Evolutionary conservation across 2,329 filamentous ascomycete species (phyloP), one percentile per base, ranked within the genome.

Genomic region (Penicillium thymicola): DNA sequence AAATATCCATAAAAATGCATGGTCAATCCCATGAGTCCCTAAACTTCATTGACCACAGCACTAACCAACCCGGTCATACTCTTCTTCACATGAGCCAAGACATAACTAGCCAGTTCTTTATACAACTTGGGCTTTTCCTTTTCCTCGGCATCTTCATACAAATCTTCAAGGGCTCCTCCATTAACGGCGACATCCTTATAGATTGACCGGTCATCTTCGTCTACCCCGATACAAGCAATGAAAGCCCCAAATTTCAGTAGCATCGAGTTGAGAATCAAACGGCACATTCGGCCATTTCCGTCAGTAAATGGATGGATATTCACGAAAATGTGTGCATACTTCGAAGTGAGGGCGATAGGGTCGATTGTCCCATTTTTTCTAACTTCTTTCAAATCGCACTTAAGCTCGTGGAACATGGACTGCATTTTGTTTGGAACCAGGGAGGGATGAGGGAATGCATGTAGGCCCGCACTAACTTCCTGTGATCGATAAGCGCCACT

Each of bases 221-320:
- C 34, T 13, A 28, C 47, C 13, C 47, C 36, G 14, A 40, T 50
- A 16, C 25, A 21, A 28, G 18, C 34, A 16, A 37, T 2, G 13
- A 21, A 40, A 4, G 18, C 9, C n/a, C 36, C 36, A 21, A 30
- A 40, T 18, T 18, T 40, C 5, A 50, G 4, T 2, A 30, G 11
- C 23, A 38, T 40, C 27, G 25, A 23, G 36, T 21, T 49, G 21
- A 49, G 34, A 37, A 38, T 37, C 34, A 48, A 40, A 21, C 23
- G n/a, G 25, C 47, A 40, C 25, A 40, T 49, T 30, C 36, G 11
- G n/a, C 36, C 34, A 5, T 41, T 41, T 1, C 47, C 37, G 7
- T 49, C 36, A 30, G 23, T 32, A 32, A 58, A 58, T 6, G 55
- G 55, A 28, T 47, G 55, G n/a, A 58, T 55, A 9, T 55, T 53